These are phyloP conservation scores for Leersia perrieri DNA, from an alignment of 176 grass and related monocot genomes.

Conservation along the genomic window DNA sequence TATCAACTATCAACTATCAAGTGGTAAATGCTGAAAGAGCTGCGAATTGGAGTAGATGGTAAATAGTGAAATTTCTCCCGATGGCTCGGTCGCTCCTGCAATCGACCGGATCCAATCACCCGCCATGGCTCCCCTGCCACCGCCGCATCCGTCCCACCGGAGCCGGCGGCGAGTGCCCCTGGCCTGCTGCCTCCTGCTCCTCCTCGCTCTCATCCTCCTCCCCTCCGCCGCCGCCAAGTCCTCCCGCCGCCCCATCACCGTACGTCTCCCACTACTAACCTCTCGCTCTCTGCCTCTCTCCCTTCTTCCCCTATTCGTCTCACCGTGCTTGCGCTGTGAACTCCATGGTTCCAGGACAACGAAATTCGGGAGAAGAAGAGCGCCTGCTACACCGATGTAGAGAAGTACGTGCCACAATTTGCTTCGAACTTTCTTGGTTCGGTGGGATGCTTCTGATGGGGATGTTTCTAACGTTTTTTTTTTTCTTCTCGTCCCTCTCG, in stretches of 20 bases:
- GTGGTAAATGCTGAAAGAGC: no score
- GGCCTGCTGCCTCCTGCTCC: slow-evolving; percentile 26
- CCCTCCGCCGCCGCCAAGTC: slow-evolving; percentile 51
- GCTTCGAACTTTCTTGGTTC: not conserved
- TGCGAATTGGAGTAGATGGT: no score
- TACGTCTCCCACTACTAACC: slow-evolving; percentile 22
- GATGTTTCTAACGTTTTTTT: not conserved
- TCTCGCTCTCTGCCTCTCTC: not conserved
- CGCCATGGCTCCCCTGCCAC: slow-evolving; percentile 37
- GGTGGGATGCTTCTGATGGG: not conserved
- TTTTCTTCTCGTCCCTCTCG: not conserved
- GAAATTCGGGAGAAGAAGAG: slow-evolving; percentile 85
- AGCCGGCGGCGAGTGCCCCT: not conserved
- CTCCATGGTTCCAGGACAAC: slow-evolving; percentile 40
- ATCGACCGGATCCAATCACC: slow-evolving; percentile 8
- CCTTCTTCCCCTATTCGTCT: not conserved
- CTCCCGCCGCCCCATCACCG: slow-evolving; percentile 64
- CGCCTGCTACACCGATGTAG: slow-evolving; percentile 87
- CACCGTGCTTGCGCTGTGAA: not conserved
- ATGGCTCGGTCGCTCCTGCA: not conserved
- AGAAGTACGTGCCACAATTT: slow-evolving; percentile 50
- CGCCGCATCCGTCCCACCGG: slow-evolving; percentile 17
- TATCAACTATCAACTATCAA: no score
- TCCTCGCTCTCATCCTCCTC: slow-evolving; percentile 36
- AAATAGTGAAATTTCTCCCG: no score